Base-by-base conservation (phyloP, 441 rosid species). In the Adansonia grandidieri region DNA sequence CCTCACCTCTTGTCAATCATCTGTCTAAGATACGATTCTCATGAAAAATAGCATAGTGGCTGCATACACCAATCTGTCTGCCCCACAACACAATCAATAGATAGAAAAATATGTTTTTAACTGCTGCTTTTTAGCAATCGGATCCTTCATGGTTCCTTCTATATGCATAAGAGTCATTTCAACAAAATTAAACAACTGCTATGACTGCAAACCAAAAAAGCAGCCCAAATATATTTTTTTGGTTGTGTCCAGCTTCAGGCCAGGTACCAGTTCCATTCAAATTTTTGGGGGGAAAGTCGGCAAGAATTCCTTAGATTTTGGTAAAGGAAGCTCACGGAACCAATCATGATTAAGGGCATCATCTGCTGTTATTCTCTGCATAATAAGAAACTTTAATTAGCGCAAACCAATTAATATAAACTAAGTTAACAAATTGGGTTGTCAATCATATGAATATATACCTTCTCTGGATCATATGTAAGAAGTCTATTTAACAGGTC, bases 301-400 rank as follows among this genome's bases (percentile, higher is more conserved):
- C 96, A 90, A 91, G 66, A 88, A 83, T 53, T 93, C 96, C 83
- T 88, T 92, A 15, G 88, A 78, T 75, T 89, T 91, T 47, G 95
- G 92, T n/a, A 85, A 87, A 75, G 98, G 98, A 63, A 78, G 88
- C 77, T 95, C 97, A 19, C 1, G 67, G 82, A 95, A 95, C 98
- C 98, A 95, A 8, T 84, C 80, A 79, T 95, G 98, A 79, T 87
- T 84, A 60, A 93, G 90, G 15, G 98, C 98, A 71, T 72, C 96
- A 66, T 88, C 96, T 24, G 81, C 98, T 44, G 98, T 88, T 75
- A 95, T 87, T 48, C 98, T 86, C 98, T 90, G 90, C 89, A 86
- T n/a, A 8, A 37, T 45, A 79, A 74, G 9, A 76, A 75, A 14
- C 65, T 51, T 44, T 24, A 1, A 48, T 77, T 28, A 84, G 71